Base-by-base conservation (phyloP, 805 yeast genomes). In the Kluyveromyces siamensis region DNA sequence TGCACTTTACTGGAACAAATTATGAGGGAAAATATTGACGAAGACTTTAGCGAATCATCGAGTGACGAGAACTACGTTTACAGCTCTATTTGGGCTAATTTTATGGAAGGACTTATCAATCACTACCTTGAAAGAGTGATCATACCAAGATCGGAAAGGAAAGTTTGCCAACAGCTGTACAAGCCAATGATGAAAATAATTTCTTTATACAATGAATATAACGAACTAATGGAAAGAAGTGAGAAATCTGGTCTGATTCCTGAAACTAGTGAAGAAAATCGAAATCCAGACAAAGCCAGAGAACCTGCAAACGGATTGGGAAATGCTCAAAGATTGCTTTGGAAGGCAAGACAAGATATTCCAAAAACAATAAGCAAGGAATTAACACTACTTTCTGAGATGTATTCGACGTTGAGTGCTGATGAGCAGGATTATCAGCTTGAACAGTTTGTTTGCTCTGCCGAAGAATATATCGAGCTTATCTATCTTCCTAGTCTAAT, bases 111-210 rank as follows among this genome's bases (percentile, higher is more conserved):
- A 6, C 48, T 66, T 39, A 66, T 66, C 17, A 66, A 66, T 44
- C 70, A 66, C 48, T 65, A 65, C 48, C 48, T 66, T 50, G 69
- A 66, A 40, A 60, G 58, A 44, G 56, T 61, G 2, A 66, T 66
- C 21, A 66, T 65, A 5, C 69, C 70, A 7, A 59, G 55, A 17
- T 65, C 68, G 16, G 70, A 66, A 48, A 59, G 59, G 60, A 66
- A 65, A 48, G 68, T 66, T 37, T 65, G 69, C 35, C 67, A 62
- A 50, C 69, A 66, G 41, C 48, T 66, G 37, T 63, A 64, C 49
- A 65, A 63, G 41, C 69, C 69, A 35, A 65, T 65, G 69, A 64
- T 65, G 67, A 63, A 64, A 46, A 65, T 64, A 19, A 65, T 65
- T 36, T 62, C 68, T 2, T 51, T 65, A 19, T 65, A 64, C 52